Evolutionary conservation across 108 stramenopile species (phyloP), one percentile per base, ranked within the genome.

Genomic region (Fragilaria radians): DNA sequence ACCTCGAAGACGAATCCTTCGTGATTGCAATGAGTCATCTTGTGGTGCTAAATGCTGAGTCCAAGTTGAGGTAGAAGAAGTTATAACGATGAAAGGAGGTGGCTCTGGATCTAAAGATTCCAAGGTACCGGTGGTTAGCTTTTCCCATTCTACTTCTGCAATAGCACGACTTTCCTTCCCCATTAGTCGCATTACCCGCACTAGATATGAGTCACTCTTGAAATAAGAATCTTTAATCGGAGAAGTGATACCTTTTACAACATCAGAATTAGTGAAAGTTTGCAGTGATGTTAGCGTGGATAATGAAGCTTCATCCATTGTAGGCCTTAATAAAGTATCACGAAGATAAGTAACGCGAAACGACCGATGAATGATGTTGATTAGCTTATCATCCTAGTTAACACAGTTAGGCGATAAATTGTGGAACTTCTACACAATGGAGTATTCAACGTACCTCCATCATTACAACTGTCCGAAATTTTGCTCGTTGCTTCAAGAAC

Each of bases 241-340:
- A 23, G 74, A 71, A 27, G 81, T 80, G 4, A 89, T 86, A 26
- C 86, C 88, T 61, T 84, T 85, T 31, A 93, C 81, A 57, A 93
- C 85, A 70, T 93, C 88, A 21, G 73, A 67, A 54, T 83, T 79
- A 21, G 83, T 86, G 59, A 93, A 93, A 28, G 86, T 84, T 29
- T 77, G 83, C 50, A 93, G 53, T 0, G 82, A 84, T n/a, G 69
- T 77, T 54, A 93, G 62, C 5, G 91, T 86, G 2, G 82, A 82
- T 34, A 93, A 66, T 69, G 79, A 79, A 31, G 80, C 74, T 55
- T 93, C 91, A 49, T 93, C 91, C 91, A 93, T 88, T 22, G 91
- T 89, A 22, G 91, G 91, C 49, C 91, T 71, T 33, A 93, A 53
- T 23, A 89, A 66, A 5, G 76, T 84, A 67, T 93, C 91, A 22